Evolutionary conservation across 148 eudicot genomes (phyloP), one percentile per base, ranked within the genome.

Genomic region (Chenopodium album): DNA sequence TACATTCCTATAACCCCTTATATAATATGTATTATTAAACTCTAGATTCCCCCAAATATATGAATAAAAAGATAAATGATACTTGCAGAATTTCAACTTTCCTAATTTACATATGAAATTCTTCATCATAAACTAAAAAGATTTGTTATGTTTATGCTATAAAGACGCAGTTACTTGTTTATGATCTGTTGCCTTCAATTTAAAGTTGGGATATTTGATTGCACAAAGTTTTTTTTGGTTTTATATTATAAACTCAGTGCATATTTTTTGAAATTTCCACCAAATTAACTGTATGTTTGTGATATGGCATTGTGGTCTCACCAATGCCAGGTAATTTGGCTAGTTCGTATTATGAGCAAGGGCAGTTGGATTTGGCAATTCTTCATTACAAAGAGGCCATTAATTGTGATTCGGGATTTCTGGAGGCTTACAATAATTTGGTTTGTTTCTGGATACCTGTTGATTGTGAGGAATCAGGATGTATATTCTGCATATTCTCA

Each of bases 401-500:
- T 87, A 81, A 92, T 75, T 90, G 90, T 87, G 99, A 95, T 84
- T 73, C 91, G 64, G 96, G 92, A 60, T 95, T 92, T 84, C 82
- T 95, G 90, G 99, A 95, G 87, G 99, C 99, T 64, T 95, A 93
- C 84, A 95, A 93, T 87, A 95, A 92, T 83, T 85, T 95, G 99
- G 99, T 95, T 71, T 32, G 90, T 50, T 62, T 63, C 75, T 41
- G 64, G 67, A 59, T 82, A 73, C 46, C 34, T 34, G 52, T 26
- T 78, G 67, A 8, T 23, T 66, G 10, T 68, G n/a, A 65, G n/a
- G 62, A 32, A 77, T 77, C 23, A 31, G n/a, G 34, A 67, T 54
- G 71, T 83, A 37, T 47, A 37, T 59, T 76, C 59, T 23, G n/a
- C 31, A 4, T 60, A 56, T 56, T 60, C 16, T 79, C 71, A 22